phyloP scores from a whole-genome alignment of 352 stramenopile genomes.

The Globisporangium parvum region DNA sequence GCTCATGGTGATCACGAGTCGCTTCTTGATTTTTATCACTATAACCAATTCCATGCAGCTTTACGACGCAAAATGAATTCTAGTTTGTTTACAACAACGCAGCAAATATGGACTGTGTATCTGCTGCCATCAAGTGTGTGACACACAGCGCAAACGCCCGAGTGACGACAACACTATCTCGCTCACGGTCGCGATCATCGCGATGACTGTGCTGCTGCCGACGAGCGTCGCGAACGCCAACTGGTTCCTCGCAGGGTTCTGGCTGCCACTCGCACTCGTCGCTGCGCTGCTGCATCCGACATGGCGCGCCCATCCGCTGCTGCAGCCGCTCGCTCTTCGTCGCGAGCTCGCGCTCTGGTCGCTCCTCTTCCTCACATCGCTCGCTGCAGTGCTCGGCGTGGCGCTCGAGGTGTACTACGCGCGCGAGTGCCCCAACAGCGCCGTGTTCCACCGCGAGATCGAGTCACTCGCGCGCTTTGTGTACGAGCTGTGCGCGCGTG shows the following conservation, averaged over 20 bases:
- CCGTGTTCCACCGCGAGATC: constrained; percentile 65
- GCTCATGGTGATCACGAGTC: too few species aligned
- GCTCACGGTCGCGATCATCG: too few species aligned
- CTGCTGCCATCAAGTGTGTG: too few species aligned
- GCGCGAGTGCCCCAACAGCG: constrained; percentile 54
- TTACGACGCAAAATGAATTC: too few species aligned
- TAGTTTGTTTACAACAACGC: too few species aligned
- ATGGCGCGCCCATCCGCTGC: constrained; percentile 23
- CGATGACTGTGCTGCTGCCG: constrained; percentile 68
- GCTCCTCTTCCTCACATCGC: constrained; percentile 25
- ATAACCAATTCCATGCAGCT: too few species aligned
- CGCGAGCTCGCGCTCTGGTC: constrained; percentile 31
- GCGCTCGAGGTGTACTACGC: constrained; percentile 59
- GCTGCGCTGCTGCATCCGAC: constrained; percentile 37
- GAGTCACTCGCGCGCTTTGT: constrained; percentile 58
- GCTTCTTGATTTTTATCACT: too few species aligned
- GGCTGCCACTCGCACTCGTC: constrained; percentile 17
- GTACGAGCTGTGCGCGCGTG: constrained; percentile 42
- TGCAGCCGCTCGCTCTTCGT: constrained; percentile 17
- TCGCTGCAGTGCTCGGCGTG: constrained; percentile 33
- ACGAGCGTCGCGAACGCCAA: constrained; percentile 61
- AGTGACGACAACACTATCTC: background rate
- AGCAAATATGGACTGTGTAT: too few species aligned
- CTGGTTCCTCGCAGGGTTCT: constrained; percentile 49
- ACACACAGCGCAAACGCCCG: background rate